Evolutionary conservation across 306 rosid species (phyloP), one percentile per base, ranked within the genome.

Genomic region (Corylus avellana): DNA sequence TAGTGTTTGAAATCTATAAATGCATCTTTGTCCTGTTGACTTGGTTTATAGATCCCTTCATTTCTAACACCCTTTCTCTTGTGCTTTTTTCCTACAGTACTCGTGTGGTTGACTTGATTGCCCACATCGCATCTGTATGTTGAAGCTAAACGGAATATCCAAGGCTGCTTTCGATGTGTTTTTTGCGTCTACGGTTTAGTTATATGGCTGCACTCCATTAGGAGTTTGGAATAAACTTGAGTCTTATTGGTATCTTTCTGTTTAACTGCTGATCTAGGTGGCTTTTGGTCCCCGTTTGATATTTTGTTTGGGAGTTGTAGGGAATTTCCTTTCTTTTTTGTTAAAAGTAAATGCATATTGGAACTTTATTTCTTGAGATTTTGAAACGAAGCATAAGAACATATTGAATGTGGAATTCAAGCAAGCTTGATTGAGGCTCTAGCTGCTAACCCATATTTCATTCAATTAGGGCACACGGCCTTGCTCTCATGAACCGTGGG

Each of bases 71-170:
- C 67, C 10, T 75, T 25, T 44, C 67, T 75, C 25, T 8, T 27
- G 3, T 57, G 35, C 35, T 62, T 58, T 37, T 12, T 57, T 37
- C 58, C 50, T 78, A 91, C 94, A 96, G 99, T 75, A 3, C 98
- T 70, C 99, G 99, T 73, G 99, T 96, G 80, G 25, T 96, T 35
- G 99, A 96, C 84, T 83, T 96, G 92, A 96, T 96, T 49, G 83
- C 67, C 27, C 91, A 93, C 92, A 90, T 96, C 4, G 89, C 91
- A 77, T 84, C 93, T 4, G 80, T 80, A 7, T 2, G 32, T 79
- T 75, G 80, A 70, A 12, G 77, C 85, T 73, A 67, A 64, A 18
- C 63, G 70, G 85, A 76, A 57, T 59, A 70, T 42, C 47, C 18
- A 56, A 79, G 80, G 69, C 72, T 39, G 47, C 70, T 47, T 16